phyloP scores from a whole-genome alignment of 164 flowering plant genomes.

The Warburgia ugandensis region DNA sequence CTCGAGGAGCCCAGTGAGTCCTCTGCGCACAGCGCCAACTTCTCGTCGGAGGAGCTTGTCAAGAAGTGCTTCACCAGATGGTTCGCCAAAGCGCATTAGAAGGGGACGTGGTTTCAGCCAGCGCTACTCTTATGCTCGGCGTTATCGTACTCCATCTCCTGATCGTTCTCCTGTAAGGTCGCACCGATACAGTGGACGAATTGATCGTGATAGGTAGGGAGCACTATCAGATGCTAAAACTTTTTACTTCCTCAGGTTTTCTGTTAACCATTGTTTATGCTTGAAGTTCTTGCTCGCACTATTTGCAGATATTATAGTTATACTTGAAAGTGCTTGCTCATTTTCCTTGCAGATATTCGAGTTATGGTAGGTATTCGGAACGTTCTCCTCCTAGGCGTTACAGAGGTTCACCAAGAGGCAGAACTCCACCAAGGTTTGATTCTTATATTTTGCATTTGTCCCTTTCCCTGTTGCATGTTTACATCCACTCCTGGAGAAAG shows the following conservation, averaged over 20 bases:
- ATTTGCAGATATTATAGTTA: too few species aligned
- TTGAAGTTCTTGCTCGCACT: too few species aligned
- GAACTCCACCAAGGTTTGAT: conserved; percentile 77
- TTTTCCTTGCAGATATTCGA: conserved; percentile 39
- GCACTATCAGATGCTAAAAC: background rate
- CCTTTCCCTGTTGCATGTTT: background rate
- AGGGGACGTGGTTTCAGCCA: conserved; percentile 96
- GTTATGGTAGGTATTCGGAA: conserved; percentile 56
- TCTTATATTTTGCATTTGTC: background rate
- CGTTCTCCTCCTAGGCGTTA: conserved; percentile 78
- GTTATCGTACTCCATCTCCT: conserved; percentile 89
- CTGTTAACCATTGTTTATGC: too few species aligned
- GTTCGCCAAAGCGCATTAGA: conserved; percentile 83
- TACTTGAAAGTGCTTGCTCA: background rate
- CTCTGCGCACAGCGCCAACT: conserved; percentile 55
- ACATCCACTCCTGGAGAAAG: too few species aligned
- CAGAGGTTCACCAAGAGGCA: conserved; percentile 76
- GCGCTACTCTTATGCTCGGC: conserved; percentile 77
- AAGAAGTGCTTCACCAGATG: conserved; percentile 79
- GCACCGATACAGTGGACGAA: conserved; percentile 63
- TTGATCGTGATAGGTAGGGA: conserved; percentile 65
- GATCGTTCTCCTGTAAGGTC: conserved; percentile 81
- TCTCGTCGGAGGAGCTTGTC: conserved; percentile 63
- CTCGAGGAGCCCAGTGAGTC: conserved; percentile 56
- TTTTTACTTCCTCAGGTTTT: background rate